Conservation (phyloP, 2,329 filamentous ascomycete species). For the Neopestalotiopsis rosae region DNA sequence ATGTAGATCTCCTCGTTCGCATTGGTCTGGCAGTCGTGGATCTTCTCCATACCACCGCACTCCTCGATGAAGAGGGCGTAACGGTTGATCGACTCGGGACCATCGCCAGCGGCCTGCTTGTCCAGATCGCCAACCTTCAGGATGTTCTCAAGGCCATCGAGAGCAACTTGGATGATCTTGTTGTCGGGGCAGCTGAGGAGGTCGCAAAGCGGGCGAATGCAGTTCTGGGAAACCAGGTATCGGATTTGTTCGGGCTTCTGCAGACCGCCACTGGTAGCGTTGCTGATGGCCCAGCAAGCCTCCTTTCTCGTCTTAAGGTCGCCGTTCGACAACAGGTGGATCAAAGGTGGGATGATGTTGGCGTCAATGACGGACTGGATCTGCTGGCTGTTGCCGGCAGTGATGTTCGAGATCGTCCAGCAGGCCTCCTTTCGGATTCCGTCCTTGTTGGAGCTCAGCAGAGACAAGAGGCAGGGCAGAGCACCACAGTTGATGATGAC, state of each 20-base stretch:
- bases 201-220: slow-evolving; percentile 97
- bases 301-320: slow-evolving; percentile 99
- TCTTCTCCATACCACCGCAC: slow-evolving; percentile 99
- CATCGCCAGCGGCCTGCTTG: slow-evolving; percentile 83
- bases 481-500: slow-evolving; percentile 99
- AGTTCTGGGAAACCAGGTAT: slow-evolving; percentile 90
- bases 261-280: slow-evolving; percentile 94
- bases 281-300: slow-evolving; percentile 99
- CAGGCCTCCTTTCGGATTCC: slow-evolving; percentile 99
- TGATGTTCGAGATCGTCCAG: slow-evolving; percentile 99
- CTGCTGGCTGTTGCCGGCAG: slow-evolving; percentile 95
- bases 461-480: slow-evolving; percentile 87
- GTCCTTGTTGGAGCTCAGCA: slow-evolving; percentile 96
- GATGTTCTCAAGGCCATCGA: slow-evolving; percentile 98
- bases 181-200: slow-evolving; percentile 96
- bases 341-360: slow-evolving; percentile 94
- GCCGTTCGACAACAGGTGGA: slow-evolving; percentile 93
- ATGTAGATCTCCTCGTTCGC: slow-evolving; percentile 99
- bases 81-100: slow-evolving; percentile 84
- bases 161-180: slow-evolving; percentile 99
- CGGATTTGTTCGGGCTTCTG: slow-evolving; percentile 99
- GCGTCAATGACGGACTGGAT: slow-evolving; percentile 97
- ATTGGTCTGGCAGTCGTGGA: slow-evolving; percentile 99
- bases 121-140: slow-evolving; percentile 99
- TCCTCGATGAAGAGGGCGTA: slow-evolving; percentile 99